Base-by-base conservation (phyloP, 768 basidiomycete genomes). In the Termitomyces sp. region DNA sequence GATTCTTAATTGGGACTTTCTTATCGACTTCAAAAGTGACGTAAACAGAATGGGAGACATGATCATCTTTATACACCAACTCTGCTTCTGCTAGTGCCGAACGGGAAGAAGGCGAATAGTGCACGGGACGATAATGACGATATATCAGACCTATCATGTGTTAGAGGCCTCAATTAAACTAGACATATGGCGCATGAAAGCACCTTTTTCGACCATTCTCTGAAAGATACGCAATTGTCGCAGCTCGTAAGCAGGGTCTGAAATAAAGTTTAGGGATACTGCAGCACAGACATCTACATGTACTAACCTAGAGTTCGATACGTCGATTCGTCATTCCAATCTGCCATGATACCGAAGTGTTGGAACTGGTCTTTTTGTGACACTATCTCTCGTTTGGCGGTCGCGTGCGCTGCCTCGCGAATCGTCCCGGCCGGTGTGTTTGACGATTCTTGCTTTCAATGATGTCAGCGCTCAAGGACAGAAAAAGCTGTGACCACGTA, bases 41-140 rank as follows among this genome's bases (percentile, higher is more conserved):
- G 66, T 92, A 98, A 42, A 91, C 91, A 5, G 94, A 91, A 62
- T 89, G 85, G 0, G 95, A 97, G 47, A 86, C 74, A 68, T 97
- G 95, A 64, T 91, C 84, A 32, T 97, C 95, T 60, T 85, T 87
- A 74, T 98, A 98, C 27, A 85, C 81, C 30, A 99, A 78, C 69
- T 99, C 96, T 5, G 95, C 93, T 74, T 99, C 96, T 0, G 96
- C 96, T 14, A 99, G 75, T 0, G 96, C 96, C 6, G 96, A 95
- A 42, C 83, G 85, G 1, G 95, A 97, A 0, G 95, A 96, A 3
- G 96, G 96, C 0, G 96, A 98, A 70, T 93, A 98, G 69, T 97
- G 86, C 5, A 95, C 93, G 0, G 96, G 96, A 30, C 94, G 86
- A 64, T 92, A 87, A 60, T 90, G 86, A 55, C 93, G 81, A 64